Conservation (phyloP, 2,329 filamentous ascomycete genomes). For the Dactylellina cionopaga region DNA sequence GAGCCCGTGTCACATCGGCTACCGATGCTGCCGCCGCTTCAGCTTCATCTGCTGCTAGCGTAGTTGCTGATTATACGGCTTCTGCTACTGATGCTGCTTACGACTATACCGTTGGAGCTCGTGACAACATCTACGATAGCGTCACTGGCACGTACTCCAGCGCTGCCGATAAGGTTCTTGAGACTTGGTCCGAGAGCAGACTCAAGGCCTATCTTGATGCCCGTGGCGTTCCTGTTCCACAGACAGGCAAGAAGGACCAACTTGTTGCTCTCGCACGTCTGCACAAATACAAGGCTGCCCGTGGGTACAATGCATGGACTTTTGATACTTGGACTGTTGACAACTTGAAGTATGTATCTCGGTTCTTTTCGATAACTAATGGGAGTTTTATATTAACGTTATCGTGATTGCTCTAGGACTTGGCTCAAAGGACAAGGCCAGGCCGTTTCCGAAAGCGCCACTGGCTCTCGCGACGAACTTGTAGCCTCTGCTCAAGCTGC, state of each 20-base stretch:
- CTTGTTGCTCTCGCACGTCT: conserved; percentile 79
- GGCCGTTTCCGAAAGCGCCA: conserved; percentile 71
- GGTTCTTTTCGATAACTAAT: background rate
- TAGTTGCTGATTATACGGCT: conserved; percentile 63
- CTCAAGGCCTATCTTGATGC: conserved; percentile 82
- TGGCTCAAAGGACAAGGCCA: conserved; percentile 65
- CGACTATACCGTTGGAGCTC: conserved; percentile 77
- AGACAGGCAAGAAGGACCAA: conserved; percentile 75
- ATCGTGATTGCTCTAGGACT: conserved; percentile 60
- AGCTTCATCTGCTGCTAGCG: conserved; percentile 64
- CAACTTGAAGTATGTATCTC: conserved; percentile 69
- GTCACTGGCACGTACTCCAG: conserved; percentile 63
- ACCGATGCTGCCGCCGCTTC: conserved; percentile 52
- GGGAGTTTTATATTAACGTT: background rate
- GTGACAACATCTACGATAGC: conserved; percentile 65
- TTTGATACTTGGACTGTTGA: conserved; percentile 80
- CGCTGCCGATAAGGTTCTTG: conserved; percentile 70
- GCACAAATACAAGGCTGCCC: conserved; percentile 75
- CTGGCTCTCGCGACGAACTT: conserved; percentile 77
- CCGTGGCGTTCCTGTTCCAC: conserved; percentile 78
- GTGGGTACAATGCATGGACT: conserved; percentile 77
- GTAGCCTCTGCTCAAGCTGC: conserved; percentile 70
- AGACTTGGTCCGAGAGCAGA: conserved; percentile 77
- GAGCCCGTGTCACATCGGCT: conserved; percentile 53
- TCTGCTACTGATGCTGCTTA: conserved; percentile 66